Conservation (phyloP, 192 early-diverging fungal genomes). For the Ambispora gerdemannii region DNA sequence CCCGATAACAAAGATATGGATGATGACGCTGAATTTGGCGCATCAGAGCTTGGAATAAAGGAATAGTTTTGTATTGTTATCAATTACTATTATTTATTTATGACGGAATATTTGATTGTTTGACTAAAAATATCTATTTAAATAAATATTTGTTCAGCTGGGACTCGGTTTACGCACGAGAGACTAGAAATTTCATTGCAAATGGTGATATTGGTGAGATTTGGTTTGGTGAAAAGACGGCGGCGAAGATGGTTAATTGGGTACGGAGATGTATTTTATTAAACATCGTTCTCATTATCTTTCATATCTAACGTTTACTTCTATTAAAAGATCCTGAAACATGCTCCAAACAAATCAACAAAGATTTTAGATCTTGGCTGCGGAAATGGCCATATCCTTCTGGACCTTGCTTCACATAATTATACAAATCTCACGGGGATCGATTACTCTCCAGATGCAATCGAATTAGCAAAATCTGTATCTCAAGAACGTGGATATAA, state of each 20-base stretch:
- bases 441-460: conserved; percentile 79
- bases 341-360: conserved; percentile 32
- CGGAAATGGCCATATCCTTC: conserved; percentile 88
- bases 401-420: conserved; percentile 67
- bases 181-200: conserved; percentile 76
- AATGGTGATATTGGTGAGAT: conserved; percentile 88
- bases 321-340: conserved; percentile 22
- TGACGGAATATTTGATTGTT: too few relatives aligned
- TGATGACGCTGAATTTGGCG: too few relatives aligned
- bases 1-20: too few relatives aligned
- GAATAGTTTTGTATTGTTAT: too few relatives aligned
- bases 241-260: conserved; percentile 87
- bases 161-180: conserved; percentile 79
- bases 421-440: conserved; percentile 75
- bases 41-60: too few relatives aligned
- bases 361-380: conserved; percentile 82
- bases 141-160: too few relatives aligned
- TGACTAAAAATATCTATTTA: too few relatives aligned
- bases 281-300: background rate
- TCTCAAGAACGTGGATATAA: conserved; percentile 44
- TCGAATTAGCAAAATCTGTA: conserved; percentile 68
- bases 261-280: conserved; percentile 42
- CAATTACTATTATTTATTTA: too few relatives aligned
- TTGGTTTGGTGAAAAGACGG: conserved; percentile 86
- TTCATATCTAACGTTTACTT: background rate